phyloP scores from a whole-genome alignment of 305 asterid genomes.

The Fraxinus greggii region DNA sequence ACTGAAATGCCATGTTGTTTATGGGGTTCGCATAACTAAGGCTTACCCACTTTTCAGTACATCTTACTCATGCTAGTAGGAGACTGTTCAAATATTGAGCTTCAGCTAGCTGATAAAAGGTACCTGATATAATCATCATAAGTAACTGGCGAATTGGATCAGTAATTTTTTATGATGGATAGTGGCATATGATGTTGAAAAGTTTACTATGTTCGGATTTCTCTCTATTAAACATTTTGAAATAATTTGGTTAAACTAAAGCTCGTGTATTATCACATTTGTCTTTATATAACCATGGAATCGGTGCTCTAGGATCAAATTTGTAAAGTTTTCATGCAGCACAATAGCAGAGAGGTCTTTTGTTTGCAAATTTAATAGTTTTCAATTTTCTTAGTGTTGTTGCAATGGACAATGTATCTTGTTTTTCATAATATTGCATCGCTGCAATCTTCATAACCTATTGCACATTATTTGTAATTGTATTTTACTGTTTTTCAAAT shows the following conservation, averaged over 20 bases:
- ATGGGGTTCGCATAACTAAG: neutral
- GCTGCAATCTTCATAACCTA: neutral
- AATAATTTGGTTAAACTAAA: neutral
- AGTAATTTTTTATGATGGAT: neutral
- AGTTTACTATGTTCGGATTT: constrained; percentile 7
- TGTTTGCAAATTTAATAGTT: neutral
- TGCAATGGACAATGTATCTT: constrained; percentile 15
- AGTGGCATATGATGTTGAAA: constrained; percentile 3
- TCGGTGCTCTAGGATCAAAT: neutral
- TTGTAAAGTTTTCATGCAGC: constrained; percentile 11
- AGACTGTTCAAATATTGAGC: neutral
- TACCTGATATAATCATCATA: neutral
- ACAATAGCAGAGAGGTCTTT: constrained; percentile 1
- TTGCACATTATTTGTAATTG: neutral
- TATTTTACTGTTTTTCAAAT: neutral
- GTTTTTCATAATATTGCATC: constrained; percentile 1
- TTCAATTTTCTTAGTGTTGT: constrained; percentile 8
- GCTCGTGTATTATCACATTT: neutral
- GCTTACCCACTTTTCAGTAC: neutral
- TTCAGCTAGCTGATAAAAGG: neutral
- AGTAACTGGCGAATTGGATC: neutral
- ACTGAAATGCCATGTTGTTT: neutral
- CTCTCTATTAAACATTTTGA: constrained; percentile 8
- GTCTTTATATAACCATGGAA: constrained; percentile 4
- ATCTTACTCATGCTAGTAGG: neutral